phyloP scores from a whole-genome alignment of 441 rosid species.

The Lagerstroemia fauriei region DNA sequence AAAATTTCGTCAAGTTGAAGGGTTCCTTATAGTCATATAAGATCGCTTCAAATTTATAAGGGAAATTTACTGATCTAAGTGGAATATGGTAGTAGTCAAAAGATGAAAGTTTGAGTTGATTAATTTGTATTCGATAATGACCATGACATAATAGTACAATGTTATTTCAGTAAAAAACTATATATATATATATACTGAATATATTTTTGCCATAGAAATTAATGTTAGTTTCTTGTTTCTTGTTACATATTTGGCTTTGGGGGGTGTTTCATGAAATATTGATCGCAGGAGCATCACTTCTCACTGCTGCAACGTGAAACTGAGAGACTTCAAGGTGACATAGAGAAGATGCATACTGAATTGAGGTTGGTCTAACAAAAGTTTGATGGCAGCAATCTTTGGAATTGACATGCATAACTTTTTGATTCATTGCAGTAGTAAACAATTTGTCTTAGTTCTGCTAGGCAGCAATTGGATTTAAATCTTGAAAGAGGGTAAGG shows the following conservation, averaged over 20 bases:
- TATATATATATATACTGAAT: too few relatives aligned
- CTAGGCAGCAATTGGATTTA: slow-evolving; percentile 89
- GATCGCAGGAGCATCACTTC: slow-evolving; percentile 76
- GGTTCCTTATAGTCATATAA: background rate
- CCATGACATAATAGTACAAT: background rate
- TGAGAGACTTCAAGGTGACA: slow-evolving; percentile 56
- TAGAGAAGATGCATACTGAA: slow-evolving; percentile 70
- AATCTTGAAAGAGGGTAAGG: slow-evolving; percentile 91
- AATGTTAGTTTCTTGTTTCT: too few relatives aligned
- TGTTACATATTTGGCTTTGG: background rate
- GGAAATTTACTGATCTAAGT: background rate
- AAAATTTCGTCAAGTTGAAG: background rate
- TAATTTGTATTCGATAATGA: background rate
- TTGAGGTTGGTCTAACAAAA: slow-evolving; percentile 44
- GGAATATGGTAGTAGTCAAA: background rate
- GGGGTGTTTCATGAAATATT: slow-evolving; percentile 6
- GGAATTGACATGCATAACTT: background rate
- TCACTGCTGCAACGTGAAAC: slow-evolving; percentile 70
- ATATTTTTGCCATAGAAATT: background rate
- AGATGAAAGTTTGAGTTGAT: background rate
- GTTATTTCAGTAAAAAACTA: background rate
- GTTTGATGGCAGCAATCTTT: background rate
- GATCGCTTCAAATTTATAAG: background rate
- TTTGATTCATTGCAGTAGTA: background rate
- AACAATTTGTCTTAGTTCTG: slow-evolving; percentile 32